Percentiles rank a stretch among this genome's conserved stretches.
Conservation (phyloP, 2,329 filamentous ascomycete genomes). For the Colletotrichum phormii region DNA sequence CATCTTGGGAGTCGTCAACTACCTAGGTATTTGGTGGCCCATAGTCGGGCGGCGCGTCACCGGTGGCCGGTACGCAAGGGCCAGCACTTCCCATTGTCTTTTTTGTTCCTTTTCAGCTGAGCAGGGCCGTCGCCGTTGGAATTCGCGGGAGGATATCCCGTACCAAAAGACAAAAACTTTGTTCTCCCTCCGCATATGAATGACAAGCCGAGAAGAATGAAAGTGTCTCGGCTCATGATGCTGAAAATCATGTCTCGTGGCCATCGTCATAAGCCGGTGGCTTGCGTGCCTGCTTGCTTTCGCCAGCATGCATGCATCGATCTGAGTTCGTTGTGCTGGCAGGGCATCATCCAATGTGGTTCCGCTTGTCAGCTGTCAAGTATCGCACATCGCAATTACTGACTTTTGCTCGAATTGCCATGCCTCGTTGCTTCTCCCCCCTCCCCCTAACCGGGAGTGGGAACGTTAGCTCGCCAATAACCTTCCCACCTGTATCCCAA, state of each 20-base stretch:
- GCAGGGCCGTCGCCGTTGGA: slow-evolving; percentile 12
- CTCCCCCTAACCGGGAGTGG: slow-evolving; percentile 25
- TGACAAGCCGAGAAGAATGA: background rate
- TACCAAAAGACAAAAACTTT: background rate
- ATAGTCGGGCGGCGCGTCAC: background rate
- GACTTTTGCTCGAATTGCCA: slow-evolving; percentile 17
- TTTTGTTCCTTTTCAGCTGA: slow-evolving; percentile 21
- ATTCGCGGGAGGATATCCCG: background rate
- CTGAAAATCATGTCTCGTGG: slow-evolving; percentile 6
- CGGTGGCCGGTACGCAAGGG: slow-evolving; percentile 2
- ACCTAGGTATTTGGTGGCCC: background rate
- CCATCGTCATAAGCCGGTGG: slow-evolving; percentile 5
- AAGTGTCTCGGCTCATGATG: slow-evolving; percentile 22
- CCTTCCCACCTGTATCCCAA: slow-evolving; percentile 13
- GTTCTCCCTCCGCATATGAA: background rate
- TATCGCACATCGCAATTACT: slow-evolving; percentile 24
- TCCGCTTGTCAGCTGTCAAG: slow-evolving; percentile 16
- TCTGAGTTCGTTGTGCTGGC: background rate
- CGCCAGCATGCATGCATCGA: background rate
- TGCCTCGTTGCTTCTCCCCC: background rate
- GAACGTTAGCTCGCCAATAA: slow-evolving; percentile 10
- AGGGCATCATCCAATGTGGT: background rate
- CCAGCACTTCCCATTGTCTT: background rate
- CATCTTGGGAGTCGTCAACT: background rate
- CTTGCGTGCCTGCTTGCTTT: background rate